These are phyloP conservation scores for Diaporthe aspalathi DNA, from an alignment of 2,329 filamentous ascomycete species.

Conservation along the genomic window DNA sequence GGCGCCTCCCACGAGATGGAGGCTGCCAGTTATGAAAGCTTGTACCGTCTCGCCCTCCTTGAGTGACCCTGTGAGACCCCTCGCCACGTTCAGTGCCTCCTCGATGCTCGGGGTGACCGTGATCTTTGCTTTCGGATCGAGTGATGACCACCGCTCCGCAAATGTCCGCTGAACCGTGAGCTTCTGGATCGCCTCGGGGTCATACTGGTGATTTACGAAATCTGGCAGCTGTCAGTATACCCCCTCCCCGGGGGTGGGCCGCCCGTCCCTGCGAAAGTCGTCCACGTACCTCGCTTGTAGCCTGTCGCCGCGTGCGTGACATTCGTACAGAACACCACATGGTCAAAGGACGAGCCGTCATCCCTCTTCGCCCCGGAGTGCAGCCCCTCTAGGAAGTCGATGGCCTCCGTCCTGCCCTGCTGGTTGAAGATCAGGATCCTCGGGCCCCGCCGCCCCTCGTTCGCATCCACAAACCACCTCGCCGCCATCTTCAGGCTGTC, in stretches of 20 bases:
- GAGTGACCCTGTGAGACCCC: slow-evolving; percentile 47
- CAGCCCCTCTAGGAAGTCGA: slow-evolving; percentile 65
- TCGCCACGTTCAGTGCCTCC: slow-evolving; percentile 63
- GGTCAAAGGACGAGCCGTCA: slow-evolving; percentile 65
- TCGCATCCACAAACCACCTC: slow-evolving; percentile 79
- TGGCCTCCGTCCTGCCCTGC: slow-evolving; percentile 66
- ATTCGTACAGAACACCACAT: slow-evolving; percentile 59
- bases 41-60: slow-evolving; percentile 51
- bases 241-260: not conserved
- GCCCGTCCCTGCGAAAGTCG: not conserved
- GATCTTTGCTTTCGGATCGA: slow-evolving; percentile 61
- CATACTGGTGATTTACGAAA: slow-evolving; percentile 67
- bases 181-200: slow-evolving; percentile 62
- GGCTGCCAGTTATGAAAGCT: slow-evolving; percentile 61
- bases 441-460: slow-evolving; percentile 45
- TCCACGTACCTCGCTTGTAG: slow-evolving; percentile 58
- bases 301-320: slow-evolving; percentile 60
- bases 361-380: slow-evolving; percentile 50
- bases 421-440: slow-evolving; percentile 89
- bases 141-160: slow-evolving; percentile 60
- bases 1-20: slow-evolving; percentile 59
- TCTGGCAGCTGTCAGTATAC: slow-evolving; percentile 50
- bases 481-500: slow-evolving; percentile 88
- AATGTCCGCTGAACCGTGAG: slow-evolving; percentile 65
- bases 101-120: slow-evolving; percentile 64